These are phyloP conservation scores for Pythium apleroticum DNA, from an alignment of 352 stramenopile species.

Conservation along the genomic window DNA sequence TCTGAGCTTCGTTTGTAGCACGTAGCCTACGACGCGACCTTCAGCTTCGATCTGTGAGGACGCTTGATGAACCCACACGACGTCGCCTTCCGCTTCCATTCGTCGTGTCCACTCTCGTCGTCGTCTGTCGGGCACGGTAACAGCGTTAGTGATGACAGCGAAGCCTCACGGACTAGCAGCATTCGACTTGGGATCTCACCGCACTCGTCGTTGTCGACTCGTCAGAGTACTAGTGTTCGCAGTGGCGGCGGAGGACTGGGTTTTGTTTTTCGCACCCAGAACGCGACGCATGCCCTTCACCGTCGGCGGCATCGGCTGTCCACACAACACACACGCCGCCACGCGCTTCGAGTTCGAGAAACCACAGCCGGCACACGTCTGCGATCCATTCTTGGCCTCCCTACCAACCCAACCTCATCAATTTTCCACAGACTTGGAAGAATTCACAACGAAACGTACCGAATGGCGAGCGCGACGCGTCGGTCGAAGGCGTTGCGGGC, in stretches of 20 bases:
- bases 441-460: constrained; percentile 5
- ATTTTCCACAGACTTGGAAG: not conserved
- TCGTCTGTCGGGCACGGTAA: not conserved
- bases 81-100: not conserved
- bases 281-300: constrained; percentile 3
- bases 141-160: not conserved
- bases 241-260: not conserved
- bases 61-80: constrained; percentile 19
- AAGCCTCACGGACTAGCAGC: too few relatives aligned
- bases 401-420: not conserved
- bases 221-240: not conserved
- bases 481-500: constrained; percentile 22
- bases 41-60: not conserved
- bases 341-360: constrained; percentile 21
- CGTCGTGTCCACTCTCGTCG: not conserved
- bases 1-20: constrained; percentile 1
- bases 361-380: constrained; percentile 12
- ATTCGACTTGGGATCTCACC: not conserved
- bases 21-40: not conserved
- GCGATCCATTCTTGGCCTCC: constrained; percentile 16
- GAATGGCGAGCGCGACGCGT: constrained; percentile 23
- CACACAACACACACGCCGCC: constrained; percentile 6
- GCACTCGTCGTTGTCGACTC: not conserved
- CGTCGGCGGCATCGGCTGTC: constrained; percentile 11
- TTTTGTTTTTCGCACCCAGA: constrained; percentile 10